Percentiles rank a stretch among this genome's conserved stretches.
These are phyloP conservation scores for Aspergillus cavernicola DNA, from an alignment of 495 filamentous ascomycete genomes.

Conservation along the genomic window DNA sequence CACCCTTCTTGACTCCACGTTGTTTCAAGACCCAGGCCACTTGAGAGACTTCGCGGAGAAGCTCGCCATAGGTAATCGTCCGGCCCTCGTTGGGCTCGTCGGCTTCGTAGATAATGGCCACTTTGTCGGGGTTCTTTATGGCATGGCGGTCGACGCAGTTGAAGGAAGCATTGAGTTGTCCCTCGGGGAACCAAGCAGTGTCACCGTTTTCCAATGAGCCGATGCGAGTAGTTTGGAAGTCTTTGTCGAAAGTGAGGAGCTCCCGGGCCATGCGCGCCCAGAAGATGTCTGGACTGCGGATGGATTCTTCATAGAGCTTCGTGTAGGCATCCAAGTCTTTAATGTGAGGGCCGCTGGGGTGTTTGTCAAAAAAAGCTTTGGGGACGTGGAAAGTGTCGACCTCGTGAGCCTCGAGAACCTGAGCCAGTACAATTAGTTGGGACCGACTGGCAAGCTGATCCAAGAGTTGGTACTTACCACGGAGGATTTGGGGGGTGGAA, in stretches of 20 bases:
- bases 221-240: conserved; percentile 85
- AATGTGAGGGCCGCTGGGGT: conserved; percentile 64
- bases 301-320: conserved; percentile 91
- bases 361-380: conserved; percentile 63
- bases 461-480: conserved; percentile 52
- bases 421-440: conserved; percentile 10
- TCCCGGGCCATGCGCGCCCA: conserved; percentile 85
- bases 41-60: conserved; percentile 87
- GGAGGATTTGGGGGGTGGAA: conserved; percentile 51
- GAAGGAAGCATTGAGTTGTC: conserved; percentile 89
- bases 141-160: conserved; percentile 98
- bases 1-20: conserved; percentile 96
- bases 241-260: conserved; percentile 81
- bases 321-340: conserved; percentile 82
- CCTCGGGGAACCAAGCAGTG: conserved; percentile 92
- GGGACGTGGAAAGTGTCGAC: conserved; percentile 77
- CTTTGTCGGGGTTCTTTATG: conserved; percentile 82
- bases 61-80: conserved; percentile 87
- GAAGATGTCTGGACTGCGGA: conserved; percentile 85
- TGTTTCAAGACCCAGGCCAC: conserved; percentile 81
- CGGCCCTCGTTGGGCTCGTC: conserved; percentile 88
- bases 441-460: not conserved
- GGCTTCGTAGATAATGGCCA: conserved; percentile 98
- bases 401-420: conserved; percentile 71
- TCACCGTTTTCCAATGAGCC: conserved; percentile 80